These are phyloP conservation scores for Kwoniella mangroviensis DNA, from an alignment of 768 basidiomycete species.

Conservation along the genomic window DNA sequence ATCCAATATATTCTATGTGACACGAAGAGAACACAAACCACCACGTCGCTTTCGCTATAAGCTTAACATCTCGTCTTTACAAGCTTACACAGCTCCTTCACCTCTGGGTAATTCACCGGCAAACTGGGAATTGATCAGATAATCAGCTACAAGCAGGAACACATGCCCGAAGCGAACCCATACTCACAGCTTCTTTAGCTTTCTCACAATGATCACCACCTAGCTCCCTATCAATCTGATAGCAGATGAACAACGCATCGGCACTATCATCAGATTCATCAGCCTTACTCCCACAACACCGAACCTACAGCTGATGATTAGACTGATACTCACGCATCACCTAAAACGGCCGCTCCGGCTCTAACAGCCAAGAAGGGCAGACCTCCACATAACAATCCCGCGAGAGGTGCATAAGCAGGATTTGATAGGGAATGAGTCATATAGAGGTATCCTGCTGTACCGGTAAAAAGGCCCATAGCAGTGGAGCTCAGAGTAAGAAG, in stretches of 20 bases:
- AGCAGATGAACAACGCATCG: conserved; percentile 71
- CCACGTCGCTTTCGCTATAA: too few species aligned
- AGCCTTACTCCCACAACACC: background rate
- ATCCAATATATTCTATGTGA: too few species aligned
- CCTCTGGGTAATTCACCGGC: conserved; percentile 24
- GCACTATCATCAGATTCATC: conserved; percentile 59
- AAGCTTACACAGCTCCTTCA: background rate
- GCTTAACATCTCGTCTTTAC: too few species aligned
- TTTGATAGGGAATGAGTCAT: conserved; percentile 78
- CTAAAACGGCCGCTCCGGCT: conserved; percentile 80
- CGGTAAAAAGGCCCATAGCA: conserved; percentile 79
- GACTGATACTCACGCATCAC: conserved; percentile 67
- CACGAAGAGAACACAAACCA: too few species aligned
- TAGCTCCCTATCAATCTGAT: conserved; percentile 68
- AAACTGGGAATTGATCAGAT: conserved; percentile 14
- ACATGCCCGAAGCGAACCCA: too few species aligned
- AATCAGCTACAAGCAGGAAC: background rate
- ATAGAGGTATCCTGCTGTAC: conserved; percentile 80
- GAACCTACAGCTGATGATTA: background rate
- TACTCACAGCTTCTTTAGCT: conserved; percentile 66
- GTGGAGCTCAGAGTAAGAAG: conserved; percentile 67
- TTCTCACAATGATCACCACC: conserved; percentile 64
- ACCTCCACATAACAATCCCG: conserved; percentile 75
- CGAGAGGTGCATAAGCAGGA: conserved; percentile 74
- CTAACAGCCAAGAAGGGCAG: conserved; percentile 79